Percentiles rank a stretch among this genome's conserved stretches.
phyloP scores from a whole-genome alignment of 805 yeast species.

The Yarrowia yakushimensis region DNA sequence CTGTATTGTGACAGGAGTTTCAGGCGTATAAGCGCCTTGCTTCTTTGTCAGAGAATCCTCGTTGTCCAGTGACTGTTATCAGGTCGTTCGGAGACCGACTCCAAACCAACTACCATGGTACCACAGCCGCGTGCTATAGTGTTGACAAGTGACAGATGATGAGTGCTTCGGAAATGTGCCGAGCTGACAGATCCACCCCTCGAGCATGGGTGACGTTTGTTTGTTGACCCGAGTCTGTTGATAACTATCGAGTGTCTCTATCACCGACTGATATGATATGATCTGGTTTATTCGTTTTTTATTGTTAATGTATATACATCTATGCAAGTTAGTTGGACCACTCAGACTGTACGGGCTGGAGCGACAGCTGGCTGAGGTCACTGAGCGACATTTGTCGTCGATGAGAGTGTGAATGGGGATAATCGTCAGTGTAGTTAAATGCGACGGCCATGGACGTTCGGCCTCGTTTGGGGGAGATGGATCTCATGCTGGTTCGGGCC shows the following conservation, averaged over 20 bases:
- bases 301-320: constrained; percentile 5
- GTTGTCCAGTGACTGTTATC: too few relatives aligned
- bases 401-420: constrained; percentile 1
- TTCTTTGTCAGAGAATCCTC: too few relatives aligned
- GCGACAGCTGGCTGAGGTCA: constrained; percentile 20
- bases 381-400: constrained; percentile 17
- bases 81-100: neutral
- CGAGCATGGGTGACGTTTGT: too few relatives aligned
- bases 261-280: too few relatives aligned
- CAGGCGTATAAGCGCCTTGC: neutral
- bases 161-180: neutral
- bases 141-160: neutral
- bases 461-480: constrained; percentile 22
- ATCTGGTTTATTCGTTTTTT: neutral
- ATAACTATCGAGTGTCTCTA: too few relatives aligned
- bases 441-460: constrained; percentile 23
- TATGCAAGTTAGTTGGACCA: constrained; percentile 25
- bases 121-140: too few relatives aligned
- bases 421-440: constrained; percentile 18
- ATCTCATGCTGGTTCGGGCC: constrained; percentile 9
- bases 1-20: neutral
- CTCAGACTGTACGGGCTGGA: constrained; percentile 11
- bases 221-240: too few relatives aligned
- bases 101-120: too few relatives aligned
- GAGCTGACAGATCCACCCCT: neutral